Base-by-base conservation (phyloP, 1,139 yeast species). In the Sugiyamaella pinicola region DNA sequence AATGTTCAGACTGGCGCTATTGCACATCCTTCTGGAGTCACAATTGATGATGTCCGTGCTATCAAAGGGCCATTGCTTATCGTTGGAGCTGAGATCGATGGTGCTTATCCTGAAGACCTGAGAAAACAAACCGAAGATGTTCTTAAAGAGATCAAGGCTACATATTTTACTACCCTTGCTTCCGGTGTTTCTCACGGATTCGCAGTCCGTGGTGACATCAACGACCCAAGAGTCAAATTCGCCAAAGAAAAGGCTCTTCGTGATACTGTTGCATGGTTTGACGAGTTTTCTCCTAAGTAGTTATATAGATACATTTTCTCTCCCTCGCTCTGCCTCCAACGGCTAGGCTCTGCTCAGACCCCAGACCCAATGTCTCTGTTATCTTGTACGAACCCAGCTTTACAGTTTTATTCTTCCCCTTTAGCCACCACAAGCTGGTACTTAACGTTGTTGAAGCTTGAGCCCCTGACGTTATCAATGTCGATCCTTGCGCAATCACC, bases 21-120 rank as follows among this genome's bases (percentile, higher is more conserved):
- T 55, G 93, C 93, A 10, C 96, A 90, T 68, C 96, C 96, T 12
- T 84, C 95, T 1, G 76, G 83, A 55, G 84, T 87, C 29, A 54
- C 76, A 7, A 76, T 78, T 29, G 89, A 82, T 29, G 95, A 85
- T 61, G 77, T 88, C 49, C 95, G 85, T 61, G 79, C 74, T 1
- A 69, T 88, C 57, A 68, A 64, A 46, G 79, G 76, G 58, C 96
- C 96, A 26, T 46, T 89, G 21, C 59, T 83, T 56, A 82, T 88
- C 58, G 76, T 86, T 34, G 88, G 88, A 54, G 91, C 95, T 43
- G 88, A 86, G 69, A 68, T 62, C n/a, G 97, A 90, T 67, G 53
- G 64, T 0, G 72, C 79, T 43, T 89, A 84, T 77, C 66, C 91
- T 1, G 69, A 68, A 0, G 93, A 86, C 51, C 71, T 80, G 60